Evolutionary conservation across 148 eudicot species (phyloP).

Genomic region (Vaccinium myrtillus): DNA sequence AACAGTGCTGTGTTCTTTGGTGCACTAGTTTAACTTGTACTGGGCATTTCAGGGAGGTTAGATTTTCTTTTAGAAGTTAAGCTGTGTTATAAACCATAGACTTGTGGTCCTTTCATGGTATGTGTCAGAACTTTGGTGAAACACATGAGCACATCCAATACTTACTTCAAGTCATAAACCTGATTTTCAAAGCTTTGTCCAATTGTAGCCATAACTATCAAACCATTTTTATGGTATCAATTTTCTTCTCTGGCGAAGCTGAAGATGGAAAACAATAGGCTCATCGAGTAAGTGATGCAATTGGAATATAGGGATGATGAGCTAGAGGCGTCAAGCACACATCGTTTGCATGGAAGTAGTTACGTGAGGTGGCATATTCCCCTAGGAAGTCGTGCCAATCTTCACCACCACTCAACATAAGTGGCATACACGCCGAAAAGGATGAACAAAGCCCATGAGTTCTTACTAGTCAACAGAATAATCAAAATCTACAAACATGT

Average conservation of each 20-base stretch:
- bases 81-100: neutral
- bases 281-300: neutral
- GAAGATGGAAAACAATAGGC: neutral
- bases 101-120: neutral
- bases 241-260: neutral
- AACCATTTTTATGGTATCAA: neutral
- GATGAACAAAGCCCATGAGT: too few relatives aligned
- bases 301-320: neutral
- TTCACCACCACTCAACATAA: too few relatives aligned
- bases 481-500: too few relatives aligned
- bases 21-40: neutral
- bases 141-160: neutral
- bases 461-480: too few relatives aligned
- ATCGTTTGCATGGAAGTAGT: neutral
- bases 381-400: too few relatives aligned
- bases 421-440: too few relatives aligned
- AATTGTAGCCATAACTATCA: neutral
- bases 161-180: neutral
- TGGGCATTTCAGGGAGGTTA: neutral
- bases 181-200: neutral
- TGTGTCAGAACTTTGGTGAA: neutral
- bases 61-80: neutral
- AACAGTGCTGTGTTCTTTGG: neutral
- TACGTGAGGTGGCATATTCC: too few relatives aligned
- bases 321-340: neutral